A percentile compares a stretch with the other conserved stretches of the same genome.
phyloP scores from a whole-genome alignment of 768 basidiomycete genomes.

The Xerocomellus chrysenteron region DNA sequence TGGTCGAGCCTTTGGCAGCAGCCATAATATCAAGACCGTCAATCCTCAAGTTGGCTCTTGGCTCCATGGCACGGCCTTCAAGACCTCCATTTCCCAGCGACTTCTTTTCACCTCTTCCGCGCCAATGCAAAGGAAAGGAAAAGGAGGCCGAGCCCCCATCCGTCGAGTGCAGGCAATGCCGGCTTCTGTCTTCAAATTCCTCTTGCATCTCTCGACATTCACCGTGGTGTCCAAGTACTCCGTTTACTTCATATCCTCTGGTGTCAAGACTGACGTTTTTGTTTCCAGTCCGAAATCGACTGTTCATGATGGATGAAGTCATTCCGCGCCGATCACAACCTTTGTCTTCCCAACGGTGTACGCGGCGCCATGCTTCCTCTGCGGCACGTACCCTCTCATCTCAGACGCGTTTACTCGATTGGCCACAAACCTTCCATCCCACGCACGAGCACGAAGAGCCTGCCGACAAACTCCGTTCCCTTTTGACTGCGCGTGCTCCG shows the following conservation, averaged over 20 bases:
- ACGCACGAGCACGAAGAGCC: slow-evolving; percentile 7
- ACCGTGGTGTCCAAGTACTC: slow-evolving; percentile 48
- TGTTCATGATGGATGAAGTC: slow-evolving; percentile 39
- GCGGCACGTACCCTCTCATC: slow-evolving; percentile 16
- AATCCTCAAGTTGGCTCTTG: slow-evolving; percentile 28
- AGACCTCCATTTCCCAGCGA: slow-evolving; percentile 39
- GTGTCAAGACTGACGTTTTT: slow-evolving; percentile 6
- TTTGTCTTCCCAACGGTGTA: slow-evolving; percentile 14
- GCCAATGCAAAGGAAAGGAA: slow-evolving; percentile 54
- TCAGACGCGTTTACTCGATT: slow-evolving; percentile 11
- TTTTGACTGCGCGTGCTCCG: slow-evolving; percentile 16
- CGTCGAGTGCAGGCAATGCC: slow-evolving; percentile 31
- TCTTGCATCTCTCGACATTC: slow-evolving; percentile 48
- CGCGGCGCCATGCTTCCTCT: slow-evolving; percentile 26
- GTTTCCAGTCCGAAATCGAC: slow-evolving; percentile 33
- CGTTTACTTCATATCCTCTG: neutral
- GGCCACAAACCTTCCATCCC: neutral
- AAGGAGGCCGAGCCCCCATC: slow-evolving; percentile 34
- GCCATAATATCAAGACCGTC: slow-evolving; percentile 43
- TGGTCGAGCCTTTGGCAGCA: slow-evolving; percentile 64
- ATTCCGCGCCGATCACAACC: slow-evolving; percentile 25
- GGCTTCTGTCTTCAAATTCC: slow-evolving; percentile 33
- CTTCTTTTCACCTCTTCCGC: slow-evolving; percentile 57
- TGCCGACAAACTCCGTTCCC: slow-evolving; percentile 16
- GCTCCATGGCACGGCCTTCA: slow-evolving; percentile 31